phyloP scores from a whole-genome alignment of 441 rosid species.

The Sinapis alba region DNA sequence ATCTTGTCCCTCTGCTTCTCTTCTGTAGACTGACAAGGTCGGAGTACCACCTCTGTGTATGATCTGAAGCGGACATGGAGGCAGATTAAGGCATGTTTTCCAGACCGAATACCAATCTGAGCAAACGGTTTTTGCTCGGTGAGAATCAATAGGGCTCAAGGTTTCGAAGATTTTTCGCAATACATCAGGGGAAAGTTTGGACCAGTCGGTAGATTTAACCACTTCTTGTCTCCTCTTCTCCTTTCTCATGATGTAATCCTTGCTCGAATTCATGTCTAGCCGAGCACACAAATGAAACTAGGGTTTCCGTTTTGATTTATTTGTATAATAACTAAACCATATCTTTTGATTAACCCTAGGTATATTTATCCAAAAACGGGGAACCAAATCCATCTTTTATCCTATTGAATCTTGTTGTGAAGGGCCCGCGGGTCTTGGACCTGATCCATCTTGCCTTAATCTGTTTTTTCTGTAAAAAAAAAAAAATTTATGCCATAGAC shows the following conservation, averaged over 20 bases:
- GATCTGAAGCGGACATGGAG: background rate
- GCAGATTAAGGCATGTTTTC: slow-evolving; percentile 11
- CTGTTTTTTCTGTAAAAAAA: no score
- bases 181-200: slow-evolving; percentile 1
- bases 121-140: slow-evolving; percentile 25
- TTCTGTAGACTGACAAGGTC: background rate
- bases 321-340: no score
- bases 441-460: no score
- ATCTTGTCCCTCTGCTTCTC: background rate
- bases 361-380: no score
- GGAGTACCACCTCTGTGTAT: slow-evolving; percentile 20
- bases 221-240: background rate
- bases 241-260: background rate
- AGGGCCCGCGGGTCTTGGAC: no score
- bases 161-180: background rate
- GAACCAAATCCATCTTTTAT: no score
- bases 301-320: no score
- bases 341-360: no score
- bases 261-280: background rate
- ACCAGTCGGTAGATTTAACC: background rate
- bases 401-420: no score
- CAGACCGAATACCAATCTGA: background rate
- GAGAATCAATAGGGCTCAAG: slow-evolving; percentile 6
- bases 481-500: no score
- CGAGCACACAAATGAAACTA: background rate